Evolutionary conservation across 129 eudicot genomes (phyloP).

Genomic region (Mikania micrantha): DNA sequence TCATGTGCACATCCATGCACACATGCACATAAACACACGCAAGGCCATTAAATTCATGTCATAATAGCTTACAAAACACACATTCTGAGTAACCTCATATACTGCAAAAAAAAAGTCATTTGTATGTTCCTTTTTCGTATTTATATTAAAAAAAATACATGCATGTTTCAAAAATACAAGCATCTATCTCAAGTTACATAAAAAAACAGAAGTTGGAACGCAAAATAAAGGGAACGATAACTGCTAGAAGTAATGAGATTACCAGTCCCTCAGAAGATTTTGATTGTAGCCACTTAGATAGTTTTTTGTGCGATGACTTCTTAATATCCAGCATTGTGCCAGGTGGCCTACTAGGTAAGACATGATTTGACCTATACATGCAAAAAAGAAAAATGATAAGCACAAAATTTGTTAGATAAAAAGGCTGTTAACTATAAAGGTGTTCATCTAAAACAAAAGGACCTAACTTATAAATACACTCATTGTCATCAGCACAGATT

Average conservation of each 20-base stretch:
- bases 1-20: too few species aligned
- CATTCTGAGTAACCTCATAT: neutral
- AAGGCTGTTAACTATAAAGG: too few species aligned
- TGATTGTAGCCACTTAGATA: slow-evolving; percentile 91
- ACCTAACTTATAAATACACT: too few species aligned
- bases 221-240: neutral
- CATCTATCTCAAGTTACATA: neutral
- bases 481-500: too few species aligned
- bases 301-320: slow-evolving; percentile 87
- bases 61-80: too few species aligned
- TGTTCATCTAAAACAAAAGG: too few species aligned
- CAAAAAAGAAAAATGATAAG: neutral
- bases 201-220: neutral
- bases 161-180: neutral
- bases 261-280: slow-evolving; percentile 72
- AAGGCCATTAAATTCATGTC: too few species aligned
- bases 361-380: slow-evolving; percentile 73
- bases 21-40: too few species aligned
- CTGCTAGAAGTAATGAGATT: neutral
- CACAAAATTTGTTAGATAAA: too few species aligned
- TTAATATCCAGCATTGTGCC: slow-evolving; percentile 70
- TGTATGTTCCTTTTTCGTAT: neutral
- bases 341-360: slow-evolving; percentile 85
- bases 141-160: neutral
- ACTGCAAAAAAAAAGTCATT: neutral